phyloP scores from a whole-genome alignment of 2,329 filamentous ascomycete species.

The Orbilia quercus region DNA sequence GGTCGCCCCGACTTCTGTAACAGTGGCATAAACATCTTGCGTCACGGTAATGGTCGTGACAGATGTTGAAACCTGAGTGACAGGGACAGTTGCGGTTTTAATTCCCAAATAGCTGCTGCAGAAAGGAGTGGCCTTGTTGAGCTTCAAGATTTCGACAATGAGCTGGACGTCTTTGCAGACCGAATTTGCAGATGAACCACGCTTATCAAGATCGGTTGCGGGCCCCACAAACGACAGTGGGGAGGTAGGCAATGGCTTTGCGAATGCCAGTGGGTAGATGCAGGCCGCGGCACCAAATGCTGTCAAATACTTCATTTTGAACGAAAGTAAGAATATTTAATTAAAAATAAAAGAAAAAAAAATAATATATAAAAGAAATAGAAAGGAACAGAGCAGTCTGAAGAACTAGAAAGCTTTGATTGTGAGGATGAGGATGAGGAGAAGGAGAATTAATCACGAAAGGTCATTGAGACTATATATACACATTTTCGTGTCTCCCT shows the following conservation, averaged over 20 bases:
- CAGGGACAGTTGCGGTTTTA: constrained; percentile 22
- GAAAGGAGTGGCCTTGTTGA: constrained; percentile 31
- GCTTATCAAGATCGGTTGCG: no score
- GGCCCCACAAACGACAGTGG: no score
- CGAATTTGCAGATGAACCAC: no score
- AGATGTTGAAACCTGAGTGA: constrained; percentile 5
- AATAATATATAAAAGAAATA: constrained; percentile 4
- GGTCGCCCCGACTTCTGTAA: constrained; percentile 15
- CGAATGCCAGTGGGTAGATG: constrained; percentile 18
- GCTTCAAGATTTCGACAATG: constrained; percentile 23
- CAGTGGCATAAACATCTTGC: constrained; percentile 2
- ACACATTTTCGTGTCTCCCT: no score
- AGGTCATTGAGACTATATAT: no score
- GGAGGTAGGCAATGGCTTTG: neutral
- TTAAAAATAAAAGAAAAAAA: neutral
- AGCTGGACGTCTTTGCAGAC: constrained; percentile 5
- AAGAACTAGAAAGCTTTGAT: neutral
- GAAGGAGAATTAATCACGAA: neutral
- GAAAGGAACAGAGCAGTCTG: neutral
- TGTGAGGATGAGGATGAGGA: neutral
- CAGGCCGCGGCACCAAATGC: constrained; percentile 18
- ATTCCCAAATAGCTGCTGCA: constrained; percentile 33
- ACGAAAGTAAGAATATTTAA: constrained; percentile 5
- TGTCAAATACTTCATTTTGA: constrained; percentile 28
- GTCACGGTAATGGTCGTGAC: constrained; percentile 20